phyloP scores from a whole-genome alignment of 495 filamentous ascomycete species.

The Annulohypoxylon maeteangense region DNA sequence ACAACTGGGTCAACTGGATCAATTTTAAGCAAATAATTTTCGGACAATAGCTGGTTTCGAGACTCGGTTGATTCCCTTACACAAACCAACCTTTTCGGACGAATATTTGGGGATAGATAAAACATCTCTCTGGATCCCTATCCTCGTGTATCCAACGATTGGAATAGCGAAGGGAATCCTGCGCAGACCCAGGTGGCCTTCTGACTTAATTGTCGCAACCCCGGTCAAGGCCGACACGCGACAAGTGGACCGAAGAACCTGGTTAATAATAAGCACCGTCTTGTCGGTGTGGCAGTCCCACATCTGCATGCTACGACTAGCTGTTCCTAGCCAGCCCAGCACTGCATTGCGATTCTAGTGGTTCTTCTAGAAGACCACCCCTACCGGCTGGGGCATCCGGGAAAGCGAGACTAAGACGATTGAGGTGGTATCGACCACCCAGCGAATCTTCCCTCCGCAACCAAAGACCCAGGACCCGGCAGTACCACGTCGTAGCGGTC shows the following conservation, averaged over 20 bases:
- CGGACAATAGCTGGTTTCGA: not conserved
- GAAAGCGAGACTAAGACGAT: slow-evolving; percentile 36
- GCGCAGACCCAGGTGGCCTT: not conserved
- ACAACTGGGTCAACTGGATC: slow-evolving; percentile 2
- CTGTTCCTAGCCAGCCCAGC: slow-evolving; percentile 30
- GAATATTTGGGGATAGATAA: slow-evolving; percentile 2
- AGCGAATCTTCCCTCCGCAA: slow-evolving; percentile 41
- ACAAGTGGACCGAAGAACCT: slow-evolving; percentile 42
- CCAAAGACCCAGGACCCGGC: slow-evolving; percentile 35
- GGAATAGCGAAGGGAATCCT: slow-evolving; percentile 19
- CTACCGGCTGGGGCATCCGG: slow-evolving; percentile 41
- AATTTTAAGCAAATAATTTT: slow-evolving; percentile 2
- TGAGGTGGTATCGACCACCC: slow-evolving; percentile 31
- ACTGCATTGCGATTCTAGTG: slow-evolving; percentile 44
- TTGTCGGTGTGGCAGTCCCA: slow-evolving; percentile 45
- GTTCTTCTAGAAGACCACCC: slow-evolving; percentile 43
- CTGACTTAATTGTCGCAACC: slow-evolving; percentile 36
- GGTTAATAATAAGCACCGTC: slow-evolving; percentile 45
- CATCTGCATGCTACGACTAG: slow-evolving; percentile 38
- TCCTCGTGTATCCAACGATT: slow-evolving; percentile 19
- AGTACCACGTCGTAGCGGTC: slow-evolving; percentile 39
- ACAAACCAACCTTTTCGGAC: not conserved
- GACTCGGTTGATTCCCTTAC: slow-evolving; percentile 5
- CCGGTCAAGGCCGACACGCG: slow-evolving; percentile 42
- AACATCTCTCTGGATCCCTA: not conserved